Base-by-base conservation (phyloP, 2,329 filamentous ascomycete species). In the Arthrobotrys conoides region DNA sequence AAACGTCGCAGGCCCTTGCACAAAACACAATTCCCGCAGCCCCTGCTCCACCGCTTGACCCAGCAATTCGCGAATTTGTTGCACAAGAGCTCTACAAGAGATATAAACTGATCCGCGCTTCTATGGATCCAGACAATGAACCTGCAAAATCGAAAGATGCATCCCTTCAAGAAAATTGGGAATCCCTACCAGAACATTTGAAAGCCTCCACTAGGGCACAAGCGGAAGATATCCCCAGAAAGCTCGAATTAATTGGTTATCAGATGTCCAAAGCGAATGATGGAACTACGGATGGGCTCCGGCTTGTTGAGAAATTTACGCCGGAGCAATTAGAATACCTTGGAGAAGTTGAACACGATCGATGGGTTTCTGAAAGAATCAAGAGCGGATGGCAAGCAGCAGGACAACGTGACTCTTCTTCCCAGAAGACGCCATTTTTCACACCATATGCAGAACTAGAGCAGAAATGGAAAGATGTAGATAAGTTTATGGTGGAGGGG, bases 401-500 rank as follows among this genome's bases (percentile, higher is more conserved):
- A 8, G 72, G 41, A 5, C 22, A 65, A 49, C 46, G 72, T 27
- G 49, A 76, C 30, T 71, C 72, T 1, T 49, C 72, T 20, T 33
- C 65, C 8, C 57, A 71, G 57, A 33, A 76, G 38, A 76, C 72
- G 9, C 72, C 72, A 8, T 76, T 76, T 46, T 70, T 76, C 41
- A 65, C 69, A 18, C 72, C 72, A 3, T 76, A 76, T 16, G 36
- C 66, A 16, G 57, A 76, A 14, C 44, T 76, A 38, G 72, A 76
- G 24, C 72, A 76, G 22, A 76, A 76, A 14, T 76, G 72, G 72
- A 76, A 76, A 18, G 72, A 76, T 53, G 72, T 76, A 16, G 72
- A 76, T 66, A 76, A 76, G 38, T 61, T 57, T 18, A 70, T 76
- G 72, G 72, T 76, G 14, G 57, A 70, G 12, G 64, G 72, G 3